A percentile compares a stretch with the other conserved stretches of the same genome.
Conservation (phyloP, 768 basidiomycete genomes). For the Clathrus columnatus region DNA sequence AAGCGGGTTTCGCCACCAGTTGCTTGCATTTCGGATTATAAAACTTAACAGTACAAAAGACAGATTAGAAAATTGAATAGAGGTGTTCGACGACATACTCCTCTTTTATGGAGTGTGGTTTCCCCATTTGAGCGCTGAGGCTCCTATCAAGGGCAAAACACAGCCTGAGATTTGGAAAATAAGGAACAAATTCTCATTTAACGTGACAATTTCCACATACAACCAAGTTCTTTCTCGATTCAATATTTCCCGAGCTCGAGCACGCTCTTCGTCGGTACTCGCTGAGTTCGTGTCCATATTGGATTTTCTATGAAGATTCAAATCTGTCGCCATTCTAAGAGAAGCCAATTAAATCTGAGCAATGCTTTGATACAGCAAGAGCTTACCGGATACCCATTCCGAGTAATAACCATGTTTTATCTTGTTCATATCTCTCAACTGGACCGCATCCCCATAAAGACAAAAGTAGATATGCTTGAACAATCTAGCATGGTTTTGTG, state of each 20-base stretch:
- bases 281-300: slow-evolving; percentile 34
- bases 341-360: slow-evolving; percentile 3
- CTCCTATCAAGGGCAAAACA: slow-evolving; percentile 85
- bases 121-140: slow-evolving; percentile 92
- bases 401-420: slow-evolving; percentile 84
- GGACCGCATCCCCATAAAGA: slow-evolving; percentile 89
- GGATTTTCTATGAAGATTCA: slow-evolving; percentile 90
- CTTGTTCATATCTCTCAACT: slow-evolving; percentile 93
- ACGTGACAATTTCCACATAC: slow-evolving; percentile 17
- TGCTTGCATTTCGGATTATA: slow-evolving; percentile 74
- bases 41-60: slow-evolving; percentile 37
- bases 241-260: slow-evolving; percentile 76
- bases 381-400: slow-evolving; percentile 78
- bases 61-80: slow-evolving; percentile 6
- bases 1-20: slow-evolving; percentile 66
- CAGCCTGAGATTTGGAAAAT: slow-evolving; percentile 23
- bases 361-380: not conserved
- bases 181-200: not conserved
- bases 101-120: slow-evolving; percentile 86
- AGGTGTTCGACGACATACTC: slow-evolving; percentile 50
- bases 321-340: slow-evolving; percentile 84
- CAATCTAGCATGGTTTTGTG: slow-evolving; percentile 41
- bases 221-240: slow-evolving; percentile 96
- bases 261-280: slow-evolving; percentile 71
- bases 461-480: slow-evolving; percentile 89